phyloP scores from a whole-genome alignment of 306 rosid species.

The Quercus ilex region DNA sequence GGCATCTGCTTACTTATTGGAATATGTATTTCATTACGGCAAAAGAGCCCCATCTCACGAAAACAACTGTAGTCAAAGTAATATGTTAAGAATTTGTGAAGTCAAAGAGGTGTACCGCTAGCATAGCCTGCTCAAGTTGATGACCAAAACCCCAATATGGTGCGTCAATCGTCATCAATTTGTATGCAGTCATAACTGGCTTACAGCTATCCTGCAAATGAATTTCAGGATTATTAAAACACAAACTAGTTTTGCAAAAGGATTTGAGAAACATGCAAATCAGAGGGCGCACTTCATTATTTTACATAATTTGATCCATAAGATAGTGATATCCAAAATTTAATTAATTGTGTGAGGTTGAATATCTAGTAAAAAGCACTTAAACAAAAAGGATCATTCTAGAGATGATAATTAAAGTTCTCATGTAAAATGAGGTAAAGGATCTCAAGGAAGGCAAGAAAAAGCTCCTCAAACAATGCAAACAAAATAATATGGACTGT shows the following conservation, averaged over 20 bases:
- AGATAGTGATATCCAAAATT: not conserved
- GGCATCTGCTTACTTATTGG: not conserved
- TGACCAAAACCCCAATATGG: constrained; percentile 53
- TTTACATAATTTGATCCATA: not conserved
- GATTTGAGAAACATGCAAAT: not conserved
- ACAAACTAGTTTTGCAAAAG: not conserved
- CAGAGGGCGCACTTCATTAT: not conserved
- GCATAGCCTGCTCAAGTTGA: constrained; percentile 37
- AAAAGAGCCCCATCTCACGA: not conserved
- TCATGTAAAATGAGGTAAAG: not conserved
- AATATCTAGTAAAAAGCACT: not conserved
- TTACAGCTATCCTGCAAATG: constrained; percentile 21
- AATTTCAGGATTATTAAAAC: not conserved
- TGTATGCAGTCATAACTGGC: constrained; percentile 52
- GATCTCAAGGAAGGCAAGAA: not conserved
- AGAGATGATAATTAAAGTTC: not conserved
- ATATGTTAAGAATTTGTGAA: not conserved
- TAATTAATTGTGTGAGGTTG: not conserved
- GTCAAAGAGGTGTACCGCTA: constrained; percentile 25
- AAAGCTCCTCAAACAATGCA: not conserved
- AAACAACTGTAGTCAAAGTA: not conserved
- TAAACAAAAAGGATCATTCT: not conserved
- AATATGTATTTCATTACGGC: not conserved
- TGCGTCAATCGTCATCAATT: constrained; percentile 46
- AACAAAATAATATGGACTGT: not conserved